Evolutionary conservation across 192 early-diverging fungal genomes (phyloP), one percentile per base, ranked within the genome.

Genomic region (Podila minutissima): DNA sequence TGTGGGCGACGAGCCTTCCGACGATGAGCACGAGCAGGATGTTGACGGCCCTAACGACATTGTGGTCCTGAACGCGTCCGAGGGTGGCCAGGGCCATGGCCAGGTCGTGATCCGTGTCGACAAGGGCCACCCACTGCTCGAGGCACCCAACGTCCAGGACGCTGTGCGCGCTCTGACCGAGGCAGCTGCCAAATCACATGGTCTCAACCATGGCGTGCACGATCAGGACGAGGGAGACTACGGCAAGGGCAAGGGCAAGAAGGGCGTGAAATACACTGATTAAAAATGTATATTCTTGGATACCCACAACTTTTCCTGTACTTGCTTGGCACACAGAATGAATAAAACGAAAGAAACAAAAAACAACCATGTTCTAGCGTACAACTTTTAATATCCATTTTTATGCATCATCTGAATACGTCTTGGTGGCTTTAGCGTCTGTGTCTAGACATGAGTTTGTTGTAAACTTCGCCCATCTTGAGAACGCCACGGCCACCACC

Each of bases 401-500:
- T 41, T 41, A 41, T 46, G 41, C 15, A 15, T 12, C 38, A 9
- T 46, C 41, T 46, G 12, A 17, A 46, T 46, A 46, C 1, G 41
- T 46, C 41, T 46, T 15, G 41, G 11, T 17, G 1, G n/a, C n/a
- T 8, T 19, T 72, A 79, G 46, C 76, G 76, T 67, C 76, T 67
- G 72, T 79, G 70, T 64, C 76, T 67, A 0, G 76, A 79, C 76
- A 79, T 79, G 15, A 79, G 58, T 58, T 79, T 79, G 33, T 72
- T 72, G n/a, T 79, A 79, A 17, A 79, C 76, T 37, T 79, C 76
- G 10, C 76, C 76, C 69, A 79, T 72, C 60, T 79, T 79, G 38
- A 79, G 71, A 22, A 79, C 70, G 0, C 70, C 66, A 28, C 70
- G 68, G 13, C 66, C 38, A 62, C 75, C 62, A 49, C 58, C 50